phyloP scores from a whole-genome alignment of 192 early-diverging fungal genomes.

The Entomortierella lignicola region DNA sequence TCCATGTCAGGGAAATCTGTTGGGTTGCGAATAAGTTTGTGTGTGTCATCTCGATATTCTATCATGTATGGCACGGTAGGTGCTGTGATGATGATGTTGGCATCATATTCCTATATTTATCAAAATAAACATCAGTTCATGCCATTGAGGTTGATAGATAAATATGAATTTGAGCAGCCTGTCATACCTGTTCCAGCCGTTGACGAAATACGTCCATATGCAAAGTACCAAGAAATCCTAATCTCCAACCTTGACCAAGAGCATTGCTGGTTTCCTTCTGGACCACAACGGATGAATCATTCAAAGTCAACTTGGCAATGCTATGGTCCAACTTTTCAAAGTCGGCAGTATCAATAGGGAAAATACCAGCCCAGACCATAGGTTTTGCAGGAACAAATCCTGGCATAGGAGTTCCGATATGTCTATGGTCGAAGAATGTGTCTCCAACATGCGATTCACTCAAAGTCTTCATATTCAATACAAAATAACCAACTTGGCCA shows the following conservation, averaged over 20 bases:
- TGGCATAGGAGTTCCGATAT: conserved; percentile 78
- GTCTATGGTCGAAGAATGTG: conserved; percentile 84
- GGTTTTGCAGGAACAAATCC: conserved; percentile 96
- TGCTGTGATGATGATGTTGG: conserved; percentile 89
- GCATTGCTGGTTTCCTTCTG: conserved; percentile 87
- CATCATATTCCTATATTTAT: conserved; percentile 82
- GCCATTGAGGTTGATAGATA: too few relatives aligned
- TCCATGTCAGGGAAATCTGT: conserved; percentile 89
- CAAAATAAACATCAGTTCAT: conserved; percentile 5
- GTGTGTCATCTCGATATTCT: conserved; percentile 57
- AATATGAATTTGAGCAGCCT: background rate
- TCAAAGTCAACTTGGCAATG: conserved; percentile 93
- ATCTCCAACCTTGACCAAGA: conserved; percentile 94
- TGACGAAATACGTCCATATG: conserved; percentile 99
- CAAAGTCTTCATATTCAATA: conserved; percentile 92
- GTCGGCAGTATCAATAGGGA: conserved; percentile 91
- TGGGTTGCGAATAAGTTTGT: conserved; percentile 80
- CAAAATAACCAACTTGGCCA: conserved; percentile 92
- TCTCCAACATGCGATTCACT: conserved; percentile 96
- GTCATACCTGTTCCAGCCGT: conserved; percentile 79
- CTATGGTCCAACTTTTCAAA: conserved; percentile 91
- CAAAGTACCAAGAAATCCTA: conserved; percentile 95
- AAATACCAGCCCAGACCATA: conserved; percentile 96
- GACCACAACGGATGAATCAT: conserved; percentile 92
- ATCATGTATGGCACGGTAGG: conserved; percentile 93